Percentiles rank a stretch among this genome's conserved stretches.
Evolutionary conservation across 2,329 filamentous ascomycete genomes (phyloP).

Genomic region (Stemphylium lycopersici): DNA sequence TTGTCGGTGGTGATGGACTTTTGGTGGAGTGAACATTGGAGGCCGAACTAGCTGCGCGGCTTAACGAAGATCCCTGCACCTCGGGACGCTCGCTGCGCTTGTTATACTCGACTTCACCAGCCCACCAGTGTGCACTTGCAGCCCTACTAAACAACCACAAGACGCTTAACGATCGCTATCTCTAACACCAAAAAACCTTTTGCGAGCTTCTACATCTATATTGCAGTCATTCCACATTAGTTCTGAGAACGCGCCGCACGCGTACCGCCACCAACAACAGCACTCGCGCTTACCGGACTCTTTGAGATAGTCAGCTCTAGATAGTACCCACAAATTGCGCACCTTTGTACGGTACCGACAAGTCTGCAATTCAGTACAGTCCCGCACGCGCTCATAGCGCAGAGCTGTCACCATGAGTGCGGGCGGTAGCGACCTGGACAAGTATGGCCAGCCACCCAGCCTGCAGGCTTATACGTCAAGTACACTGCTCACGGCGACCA

Average conservation of each 20-base stretch:
- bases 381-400: constrained; percentile 23
- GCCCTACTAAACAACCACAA: background rate
- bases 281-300: constrained; percentile 9
- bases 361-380: background rate
- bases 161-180: background rate
- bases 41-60: constrained; percentile 12
- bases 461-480: constrained; percentile 9
- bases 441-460: constrained; percentile 59
- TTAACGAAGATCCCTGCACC: constrained; percentile 16
- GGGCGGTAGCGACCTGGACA: constrained; percentile 90
- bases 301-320: constrained; percentile 2
- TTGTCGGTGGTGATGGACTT: constrained; percentile 33
- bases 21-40: constrained; percentile 26
- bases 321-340: background rate
- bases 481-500: constrained; percentile 19
- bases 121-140: constrained; percentile 4
- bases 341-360: background rate
- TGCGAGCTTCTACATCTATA: background rate
- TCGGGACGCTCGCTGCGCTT: constrained; percentile 16
- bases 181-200: background rate
- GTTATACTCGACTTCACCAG: constrained; percentile 11
- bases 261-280: constrained; percentile 13
- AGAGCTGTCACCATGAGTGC: constrained; percentile 39
- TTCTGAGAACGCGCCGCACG: constrained; percentile 1
- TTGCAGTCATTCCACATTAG: background rate